Base-by-base conservation (phyloP, 148 eudicot species). In the Limonium bicolor region DNA sequence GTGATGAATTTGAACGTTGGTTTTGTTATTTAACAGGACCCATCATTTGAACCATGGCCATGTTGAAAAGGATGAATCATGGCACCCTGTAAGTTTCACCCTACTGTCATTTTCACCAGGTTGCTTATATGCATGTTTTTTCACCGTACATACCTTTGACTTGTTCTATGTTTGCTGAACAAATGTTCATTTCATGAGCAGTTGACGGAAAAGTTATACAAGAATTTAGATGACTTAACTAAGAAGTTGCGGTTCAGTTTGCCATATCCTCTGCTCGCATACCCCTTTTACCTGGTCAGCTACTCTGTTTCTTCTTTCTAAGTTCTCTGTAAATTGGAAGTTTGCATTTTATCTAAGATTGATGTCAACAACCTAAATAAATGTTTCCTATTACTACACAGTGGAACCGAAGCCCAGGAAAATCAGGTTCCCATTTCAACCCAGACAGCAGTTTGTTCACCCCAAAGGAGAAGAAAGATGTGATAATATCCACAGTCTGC, bases 11-110 rank as follows among this genome's bases (percentile, higher is more conserved):
- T n/a, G n/a, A n/a, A n/a, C n/a, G n/a, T n/a, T n/a, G n/a, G n/a
- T n/a, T n/a, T n/a, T n/a, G n/a, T n/a, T n/a, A n/a, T n/a, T n/a
- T n/a, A n/a, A 81, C 38, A 77, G 82, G 42, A 81, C 85, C 54
- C 93, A 81, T 43, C 93, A 81, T 59, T 78, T 65, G 61, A 81
- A 81, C 65, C 93, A 81, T 68, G 93, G 93, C 4, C 81, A 81
- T 59, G 85, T 77, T 44, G 93, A 81, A 54, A 81, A 81, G 38
- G 93, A 81, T 64, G 93, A 81, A 56, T 77, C 85, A 15, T 81
- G 85, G 85, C 81, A 77, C 33, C 85, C 85, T 2, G 85, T 81
- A 60, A 67, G 77, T 46, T 48, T 19, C 19, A 10, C 16, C 7
- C 1, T n/a, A n/a, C 32, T 20, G 3, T 26, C 3, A 13, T 5